A percentile compares a stretch with the other conserved stretches of the same genome.
These are phyloP conservation scores for Meripilus lineatus DNA, from an alignment of 1,284 basidiomycete genomes.

Conservation along the genomic window DNA sequence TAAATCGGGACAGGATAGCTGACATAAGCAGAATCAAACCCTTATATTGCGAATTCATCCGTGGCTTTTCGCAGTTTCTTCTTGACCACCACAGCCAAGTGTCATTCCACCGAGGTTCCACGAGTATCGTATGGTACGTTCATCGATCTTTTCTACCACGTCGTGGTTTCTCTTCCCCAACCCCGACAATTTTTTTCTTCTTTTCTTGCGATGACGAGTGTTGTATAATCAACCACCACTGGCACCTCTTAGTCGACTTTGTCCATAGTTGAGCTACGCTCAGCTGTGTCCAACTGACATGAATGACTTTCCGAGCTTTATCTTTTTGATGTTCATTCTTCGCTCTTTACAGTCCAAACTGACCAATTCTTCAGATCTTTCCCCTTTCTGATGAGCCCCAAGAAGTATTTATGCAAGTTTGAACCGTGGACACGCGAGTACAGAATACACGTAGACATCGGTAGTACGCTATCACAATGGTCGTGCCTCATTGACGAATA, in stretches of 20 bases:
- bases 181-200: constrained; percentile 8
- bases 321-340: constrained; percentile 9
- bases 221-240: constrained; percentile 68
- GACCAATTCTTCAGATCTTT: not conserved
- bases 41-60: too few species aligned
- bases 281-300: constrained; percentile 66
- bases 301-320: constrained; percentile 68
- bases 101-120: too few species aligned
- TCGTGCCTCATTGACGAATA: constrained; percentile 72
- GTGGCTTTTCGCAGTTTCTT: too few species aligned
- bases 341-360: not conserved
- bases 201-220: constrained; percentile 59
- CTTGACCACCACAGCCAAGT: too few species aligned
- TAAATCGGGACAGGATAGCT: too few species aligned
- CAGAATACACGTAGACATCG: too few species aligned
- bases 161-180: not conserved
- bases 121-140: too few species aligned
- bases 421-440: too few species aligned
- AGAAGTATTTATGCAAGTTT: too few species aligned
- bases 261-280: constrained; percentile 35
- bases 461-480: constrained; percentile 15
- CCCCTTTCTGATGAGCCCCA: too few species aligned
- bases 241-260: constrained; percentile 88
- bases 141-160: not conserved
- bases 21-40: too few species aligned